Percentiles rank a stretch among this genome's conserved stretches.
phyloP scores from a whole-genome alignment of 306 rosid species.

The Medicago arabica region DNA sequence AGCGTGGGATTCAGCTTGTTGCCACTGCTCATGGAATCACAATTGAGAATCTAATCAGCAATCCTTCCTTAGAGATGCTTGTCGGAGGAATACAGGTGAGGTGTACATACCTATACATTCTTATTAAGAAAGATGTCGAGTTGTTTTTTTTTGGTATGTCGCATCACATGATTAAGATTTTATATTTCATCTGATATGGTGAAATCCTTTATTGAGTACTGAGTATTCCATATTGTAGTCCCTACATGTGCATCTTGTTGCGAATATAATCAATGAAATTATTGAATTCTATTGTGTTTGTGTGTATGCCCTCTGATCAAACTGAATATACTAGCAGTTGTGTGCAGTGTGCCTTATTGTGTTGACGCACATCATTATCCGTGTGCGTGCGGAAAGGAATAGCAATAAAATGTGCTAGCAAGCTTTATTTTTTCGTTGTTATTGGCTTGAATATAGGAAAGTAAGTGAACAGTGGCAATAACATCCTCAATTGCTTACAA shows the following conservation, averaged over 20 bases:
- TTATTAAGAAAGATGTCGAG: conserved; percentile 8
- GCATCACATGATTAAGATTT: conserved; percentile 1
- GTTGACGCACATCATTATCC: conserved; percentile 5
- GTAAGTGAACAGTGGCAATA: background rate
- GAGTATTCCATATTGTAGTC: conserved; percentile 19
- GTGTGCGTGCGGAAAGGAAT: background rate
- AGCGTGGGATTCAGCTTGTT: conserved; percentile 96
- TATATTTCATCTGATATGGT: conserved; percentile 28
- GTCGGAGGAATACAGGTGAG: conserved; percentile 97
- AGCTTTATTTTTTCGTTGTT: background rate
- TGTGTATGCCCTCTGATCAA: background rate
- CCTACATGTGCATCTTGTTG: background rate
- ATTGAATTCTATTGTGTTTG: background rate
- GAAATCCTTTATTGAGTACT: conserved; percentile 12
- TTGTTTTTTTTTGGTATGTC: conserved; percentile 18
- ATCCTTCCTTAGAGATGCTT: conserved; percentile 94
- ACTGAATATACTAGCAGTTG: conserved; percentile 5
- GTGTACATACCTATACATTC: background rate
- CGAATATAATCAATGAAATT: too few relatives aligned
- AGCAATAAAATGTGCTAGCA: background rate
- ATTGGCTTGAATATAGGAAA: background rate
- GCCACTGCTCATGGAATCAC: conserved; percentile 99
- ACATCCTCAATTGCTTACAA: background rate
- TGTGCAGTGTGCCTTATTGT: background rate
- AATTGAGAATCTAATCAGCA: conserved; percentile 89